A percentile compares a stretch with the other conserved stretches of the same genome.
Evolutionary conservation across 2,329 filamentous ascomycete genomes (phyloP).

Genomic region (Ophiostoma ips): DNA sequence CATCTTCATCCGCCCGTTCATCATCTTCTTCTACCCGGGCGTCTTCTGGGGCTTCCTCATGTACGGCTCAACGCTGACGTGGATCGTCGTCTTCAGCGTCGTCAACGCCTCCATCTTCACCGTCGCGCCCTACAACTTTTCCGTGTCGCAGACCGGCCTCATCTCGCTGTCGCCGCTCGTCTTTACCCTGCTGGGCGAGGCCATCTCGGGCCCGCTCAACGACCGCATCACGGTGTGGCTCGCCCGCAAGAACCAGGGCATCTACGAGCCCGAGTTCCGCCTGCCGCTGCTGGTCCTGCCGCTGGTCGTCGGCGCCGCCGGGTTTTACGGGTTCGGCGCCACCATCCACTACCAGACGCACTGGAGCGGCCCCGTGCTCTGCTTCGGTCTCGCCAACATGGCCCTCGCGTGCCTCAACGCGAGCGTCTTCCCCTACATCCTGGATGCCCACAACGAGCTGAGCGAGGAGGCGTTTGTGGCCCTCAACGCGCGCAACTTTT

Average conservation of each 20-base stretch:
- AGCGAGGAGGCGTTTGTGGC: constrained; percentile 33
- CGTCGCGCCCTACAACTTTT: constrained; percentile 36
- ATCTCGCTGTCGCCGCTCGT: constrained; percentile 37
- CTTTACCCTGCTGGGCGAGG: constrained; percentile 30
- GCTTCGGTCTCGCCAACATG: constrained; percentile 35
- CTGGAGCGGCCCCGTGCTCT: constrained; percentile 33
- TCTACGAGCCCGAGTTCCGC: constrained; percentile 41
- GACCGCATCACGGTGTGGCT: constrained; percentile 31
- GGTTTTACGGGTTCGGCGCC: constrained; percentile 34
- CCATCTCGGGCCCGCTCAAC: constrained; percentile 31
- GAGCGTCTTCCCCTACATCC: constrained; percentile 36
- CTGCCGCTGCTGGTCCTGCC: constrained; percentile 28
- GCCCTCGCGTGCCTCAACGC: constrained; percentile 31
- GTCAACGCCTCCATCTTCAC: constrained; percentile 36
- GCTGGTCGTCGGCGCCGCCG: constrained; percentile 26
- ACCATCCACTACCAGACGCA: constrained; percentile 31
- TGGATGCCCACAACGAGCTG: constrained; percentile 32
- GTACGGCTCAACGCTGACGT: constrained; percentile 25
- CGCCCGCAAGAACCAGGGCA: constrained; percentile 33
- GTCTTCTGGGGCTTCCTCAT: constrained; percentile 36
- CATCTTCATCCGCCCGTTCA: constrained; percentile 29
- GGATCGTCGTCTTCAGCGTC: constrained; percentile 29
- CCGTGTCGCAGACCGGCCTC: constrained; percentile 32
- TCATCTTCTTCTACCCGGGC: constrained; percentile 35
- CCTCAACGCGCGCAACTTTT: constrained; percentile 33